Percentiles rank a stretch among this genome's conserved stretches.
Evolutionary conservation across 495 filamentous ascomycete species (phyloP).

Genomic region (Talaromyces proteolyticus): DNA sequence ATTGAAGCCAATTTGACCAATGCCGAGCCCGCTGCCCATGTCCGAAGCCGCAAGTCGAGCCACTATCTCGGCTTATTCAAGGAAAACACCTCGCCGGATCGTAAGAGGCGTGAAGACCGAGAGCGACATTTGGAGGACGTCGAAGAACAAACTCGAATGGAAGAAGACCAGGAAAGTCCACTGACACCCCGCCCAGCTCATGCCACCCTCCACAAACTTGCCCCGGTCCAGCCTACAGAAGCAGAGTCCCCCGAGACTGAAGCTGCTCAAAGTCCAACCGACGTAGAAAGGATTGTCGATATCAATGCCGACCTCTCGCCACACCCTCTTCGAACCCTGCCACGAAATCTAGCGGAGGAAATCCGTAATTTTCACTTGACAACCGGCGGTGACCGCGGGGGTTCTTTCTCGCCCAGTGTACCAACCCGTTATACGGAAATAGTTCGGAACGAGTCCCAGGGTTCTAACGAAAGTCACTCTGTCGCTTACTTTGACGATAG

Average conservation of each 20-base stretch:
- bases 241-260: slow-evolving; percentile 52
- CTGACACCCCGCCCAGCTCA: slow-evolving; percentile 3
- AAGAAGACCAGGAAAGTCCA: not conserved
- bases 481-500: not conserved
- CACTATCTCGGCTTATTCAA: slow-evolving; percentile 91
- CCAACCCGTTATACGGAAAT: slow-evolving; percentile 39
- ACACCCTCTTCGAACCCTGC: slow-evolving; percentile 18
- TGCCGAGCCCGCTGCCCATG: slow-evolving; percentile 63
- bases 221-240: slow-evolving; percentile 53
- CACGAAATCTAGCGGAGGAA: slow-evolving; percentile 52
- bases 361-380: slow-evolving; percentile 57
- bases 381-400: slow-evolving; percentile 41
- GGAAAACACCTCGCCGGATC: slow-evolving; percentile 64
- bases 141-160: not conserved
- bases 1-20: slow-evolving; percentile 77
- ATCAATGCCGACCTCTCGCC: slow-evolving; percentile 1
- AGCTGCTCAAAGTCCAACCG: not conserved
- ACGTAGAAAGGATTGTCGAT: not conserved
- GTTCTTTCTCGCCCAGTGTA: slow-evolving; percentile 51
- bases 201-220: not conserved
- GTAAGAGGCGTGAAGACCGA: slow-evolving; percentile 33
- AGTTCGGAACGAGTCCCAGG: slow-evolving; percentile 11
- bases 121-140: not conserved
- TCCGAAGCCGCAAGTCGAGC: slow-evolving; percentile 87
- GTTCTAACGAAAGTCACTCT: not conserved